Conservation (phyloP, 352 stramenopile genomes). For the Sclerospora graminicola region DNA sequence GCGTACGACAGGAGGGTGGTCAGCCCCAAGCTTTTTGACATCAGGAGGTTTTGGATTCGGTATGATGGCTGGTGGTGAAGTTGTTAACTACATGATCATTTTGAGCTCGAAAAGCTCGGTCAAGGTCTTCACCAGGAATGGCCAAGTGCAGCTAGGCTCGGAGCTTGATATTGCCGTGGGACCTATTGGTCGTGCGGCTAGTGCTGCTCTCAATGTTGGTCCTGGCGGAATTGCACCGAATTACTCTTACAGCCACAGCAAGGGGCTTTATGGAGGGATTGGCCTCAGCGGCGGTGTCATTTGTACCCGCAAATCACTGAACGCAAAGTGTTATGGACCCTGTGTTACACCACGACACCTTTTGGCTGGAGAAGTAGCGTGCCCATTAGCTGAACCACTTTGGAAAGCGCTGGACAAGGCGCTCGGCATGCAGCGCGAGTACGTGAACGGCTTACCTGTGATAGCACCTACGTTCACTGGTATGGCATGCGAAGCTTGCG, state of each 20-base stretch:
- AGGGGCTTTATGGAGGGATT: slow-evolving; percentile 62
- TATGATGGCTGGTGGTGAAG: slow-evolving; percentile 76
- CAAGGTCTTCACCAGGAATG: slow-evolving; percentile 73
- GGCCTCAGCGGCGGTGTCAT: slow-evolving; percentile 60
- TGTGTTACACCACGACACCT: slow-evolving; percentile 58
- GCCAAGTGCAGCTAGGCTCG: slow-evolving; percentile 64
- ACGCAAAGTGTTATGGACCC: slow-evolving; percentile 56
- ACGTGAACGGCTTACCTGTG: slow-evolving; percentile 50
- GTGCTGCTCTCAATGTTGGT: slow-evolving; percentile 51
- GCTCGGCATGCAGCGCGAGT: slow-evolving; percentile 50
- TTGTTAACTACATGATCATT: slow-evolving; percentile 79
- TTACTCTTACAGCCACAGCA: slow-evolving; percentile 76
- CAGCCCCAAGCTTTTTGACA: slow-evolving; percentile 56
- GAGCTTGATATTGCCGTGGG: slow-evolving; percentile 63
- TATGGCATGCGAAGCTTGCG: slow-evolving; percentile 43
- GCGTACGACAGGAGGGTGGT: slow-evolving; percentile 60
- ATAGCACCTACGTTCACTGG: slow-evolving; percentile 34
- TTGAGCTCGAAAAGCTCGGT: slow-evolving; percentile 61
- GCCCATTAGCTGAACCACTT: slow-evolving; percentile 43
- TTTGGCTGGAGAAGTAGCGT: slow-evolving; percentile 56
- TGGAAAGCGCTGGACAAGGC: slow-evolving; percentile 54
- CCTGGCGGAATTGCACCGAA: slow-evolving; percentile 53
- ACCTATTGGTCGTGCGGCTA: slow-evolving; percentile 56
- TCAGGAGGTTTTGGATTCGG: slow-evolving; percentile 67
- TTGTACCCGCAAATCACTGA: slow-evolving; percentile 64